Percentiles rank a stretch among this genome's conserved stretches.
Conservation (phyloP, 1,284 basidiomycete species). For the Pterulicium gracile region DNA sequence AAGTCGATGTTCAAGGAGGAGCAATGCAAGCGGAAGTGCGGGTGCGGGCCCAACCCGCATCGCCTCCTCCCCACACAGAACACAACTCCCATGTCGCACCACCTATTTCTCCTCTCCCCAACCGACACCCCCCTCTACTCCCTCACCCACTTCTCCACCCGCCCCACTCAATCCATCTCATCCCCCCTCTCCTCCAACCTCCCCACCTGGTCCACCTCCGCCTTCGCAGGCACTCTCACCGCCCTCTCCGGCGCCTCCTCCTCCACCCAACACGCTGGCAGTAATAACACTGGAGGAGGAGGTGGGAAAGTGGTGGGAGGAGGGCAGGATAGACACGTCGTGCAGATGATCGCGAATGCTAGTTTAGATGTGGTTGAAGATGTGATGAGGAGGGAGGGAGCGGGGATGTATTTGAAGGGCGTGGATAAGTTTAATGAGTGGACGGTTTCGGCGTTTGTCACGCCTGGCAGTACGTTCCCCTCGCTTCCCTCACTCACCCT, state of each 20-base stretch:
- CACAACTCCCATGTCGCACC: slow-evolving; percentile 67
- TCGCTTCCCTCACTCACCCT: slow-evolving; percentile 3
- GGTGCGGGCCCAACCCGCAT: no score
- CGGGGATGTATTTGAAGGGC: slow-evolving; percentile 87
- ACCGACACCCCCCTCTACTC: slow-evolving; percentile 76
- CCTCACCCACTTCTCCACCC: slow-evolving; percentile 69
- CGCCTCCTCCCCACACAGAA: neutral
- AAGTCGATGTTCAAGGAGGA: no score
- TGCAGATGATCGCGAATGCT: slow-evolving; percentile 95
- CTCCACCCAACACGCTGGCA: slow-evolving; percentile 48
- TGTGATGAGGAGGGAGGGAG: slow-evolving; percentile 73
- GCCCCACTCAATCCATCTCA: slow-evolving; percentile 43
- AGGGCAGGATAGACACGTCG: slow-evolving; percentile 79
- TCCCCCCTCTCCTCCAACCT: slow-evolving; percentile 69
- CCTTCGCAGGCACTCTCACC: slow-evolving; percentile 78
- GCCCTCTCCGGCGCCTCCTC: slow-evolving; percentile 75
- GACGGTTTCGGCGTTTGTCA: slow-evolving; percentile 90
- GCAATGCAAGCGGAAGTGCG: no score
- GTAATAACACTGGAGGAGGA: neutral
- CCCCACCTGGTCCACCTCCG: slow-evolving; percentile 78
- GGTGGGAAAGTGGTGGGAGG: slow-evolving; percentile 61
- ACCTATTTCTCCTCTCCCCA: slow-evolving; percentile 72
- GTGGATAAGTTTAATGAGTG: slow-evolving; percentile 97
- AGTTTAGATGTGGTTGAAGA: slow-evolving; percentile 89
- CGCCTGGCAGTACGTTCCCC: slow-evolving; percentile 71